phyloP scores from a whole-genome alignment of 495 filamentous ascomycete genomes.

The Wilcoxina mikolae region DNA sequence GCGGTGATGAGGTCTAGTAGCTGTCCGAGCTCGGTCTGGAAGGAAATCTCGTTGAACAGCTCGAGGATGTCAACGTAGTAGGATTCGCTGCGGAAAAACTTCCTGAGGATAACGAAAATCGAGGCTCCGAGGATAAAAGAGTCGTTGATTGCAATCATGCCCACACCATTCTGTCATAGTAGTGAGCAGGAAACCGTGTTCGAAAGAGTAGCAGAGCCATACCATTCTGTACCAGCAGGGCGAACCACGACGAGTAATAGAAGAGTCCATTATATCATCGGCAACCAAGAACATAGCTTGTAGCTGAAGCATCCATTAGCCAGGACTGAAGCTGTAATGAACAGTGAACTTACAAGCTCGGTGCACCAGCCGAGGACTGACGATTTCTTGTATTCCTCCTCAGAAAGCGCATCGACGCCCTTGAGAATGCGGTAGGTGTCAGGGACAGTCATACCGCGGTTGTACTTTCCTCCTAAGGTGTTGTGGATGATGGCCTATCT shows the following conservation, averaged over 20 bases:
- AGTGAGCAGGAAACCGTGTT: conserved; percentile 1
- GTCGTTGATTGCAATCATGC: conserved; percentile 95
- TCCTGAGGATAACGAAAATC: conserved; percentile 85
- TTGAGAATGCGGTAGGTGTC: conserved; percentile 75
- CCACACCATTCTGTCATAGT: conserved; percentile 53
- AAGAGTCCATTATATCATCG: conserved; percentile 96
- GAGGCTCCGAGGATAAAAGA: conserved; percentile 84
- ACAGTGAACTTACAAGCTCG: conserved; percentile 42
- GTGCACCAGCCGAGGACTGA: conserved; percentile 90
- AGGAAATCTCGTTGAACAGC: conserved; percentile 75
- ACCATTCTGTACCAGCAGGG: conserved; percentile 77
- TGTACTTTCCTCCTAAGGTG: conserved; percentile 87
- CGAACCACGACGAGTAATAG: conserved; percentile 78
- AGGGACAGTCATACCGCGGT: conserved; percentile 93
- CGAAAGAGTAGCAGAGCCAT: not conserved
- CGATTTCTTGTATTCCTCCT: conserved; percentile 69
- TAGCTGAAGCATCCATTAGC: conserved; percentile 33
- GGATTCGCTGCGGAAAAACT: conserved; percentile 73
- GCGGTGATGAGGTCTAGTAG: conserved; percentile 88
- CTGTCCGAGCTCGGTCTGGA: conserved; percentile 74
- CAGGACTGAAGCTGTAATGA: not conserved
- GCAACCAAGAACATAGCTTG: conserved; percentile 98
- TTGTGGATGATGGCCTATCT: conserved; percentile 64
- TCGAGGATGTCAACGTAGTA: conserved; percentile 81
- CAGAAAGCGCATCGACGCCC: conserved; percentile 45